A percentile compares a stretch with the other conserved stretches of the same genome.
phyloP scores from a whole-genome alignment of 2,329 filamentous ascomycete genomes.

The Claviceps quebecensis region DNA sequence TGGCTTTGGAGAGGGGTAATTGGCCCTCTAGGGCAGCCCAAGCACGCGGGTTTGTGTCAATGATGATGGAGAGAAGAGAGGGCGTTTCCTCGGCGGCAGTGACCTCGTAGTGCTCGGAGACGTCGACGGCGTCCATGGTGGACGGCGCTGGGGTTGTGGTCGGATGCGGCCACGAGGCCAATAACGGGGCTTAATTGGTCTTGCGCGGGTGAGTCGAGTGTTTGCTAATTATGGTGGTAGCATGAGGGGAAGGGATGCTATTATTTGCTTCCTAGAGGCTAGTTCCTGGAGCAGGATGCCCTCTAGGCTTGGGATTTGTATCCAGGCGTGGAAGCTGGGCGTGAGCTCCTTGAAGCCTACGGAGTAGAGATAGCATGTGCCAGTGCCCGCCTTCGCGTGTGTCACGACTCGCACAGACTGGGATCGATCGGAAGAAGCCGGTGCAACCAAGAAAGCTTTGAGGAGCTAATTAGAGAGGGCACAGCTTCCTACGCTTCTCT shows the following conservation, averaged over 20 bases:
- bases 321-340: too few relatives aligned
- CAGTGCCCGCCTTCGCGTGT: too few relatives aligned
- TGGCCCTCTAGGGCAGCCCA: constrained; percentile 67
- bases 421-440: neutral
- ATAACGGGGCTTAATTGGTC: neutral
- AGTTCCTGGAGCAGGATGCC: too few relatives aligned
- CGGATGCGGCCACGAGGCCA: constrained; percentile 21
- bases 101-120: constrained; percentile 46
- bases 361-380: too few relatives aligned
- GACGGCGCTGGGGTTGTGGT: constrained; percentile 6
- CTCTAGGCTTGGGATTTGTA: too few relatives aligned
- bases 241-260: too few relatives aligned
- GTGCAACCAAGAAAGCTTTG: neutral
- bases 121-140: constrained; percentile 41
- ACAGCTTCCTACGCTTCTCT: neutral
- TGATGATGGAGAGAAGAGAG: constrained; percentile 75
- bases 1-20: constrained; percentile 67
- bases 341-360: too few relatives aligned
- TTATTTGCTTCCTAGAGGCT: too few relatives aligned
- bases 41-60: constrained; percentile 93
- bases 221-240: neutral
- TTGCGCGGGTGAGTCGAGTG: neutral
- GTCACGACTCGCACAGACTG: too few relatives aligned
- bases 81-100: constrained; percentile 45
- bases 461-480: neutral